phyloP scores from a whole-genome alignment of 2,329 filamentous ascomycete species.

The Capronia americana region DNA sequence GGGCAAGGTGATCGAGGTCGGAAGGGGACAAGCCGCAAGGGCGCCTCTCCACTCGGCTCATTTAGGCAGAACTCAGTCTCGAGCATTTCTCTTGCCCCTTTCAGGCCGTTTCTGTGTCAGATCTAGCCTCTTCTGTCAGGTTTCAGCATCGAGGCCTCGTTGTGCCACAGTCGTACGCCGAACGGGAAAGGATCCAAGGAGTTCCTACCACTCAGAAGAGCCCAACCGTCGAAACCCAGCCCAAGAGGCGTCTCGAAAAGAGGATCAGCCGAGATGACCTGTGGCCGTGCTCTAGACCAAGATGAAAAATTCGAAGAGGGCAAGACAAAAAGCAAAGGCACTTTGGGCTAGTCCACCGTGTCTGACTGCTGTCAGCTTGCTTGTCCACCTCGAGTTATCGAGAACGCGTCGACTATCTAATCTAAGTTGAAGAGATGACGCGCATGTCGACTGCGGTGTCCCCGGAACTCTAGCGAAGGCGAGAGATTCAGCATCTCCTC shows the following conservation, averaged over 20 bases:
- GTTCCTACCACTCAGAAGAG: constrained; percentile 1
- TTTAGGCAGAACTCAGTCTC: constrained; percentile 13
- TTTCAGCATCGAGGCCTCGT: constrained; percentile 31
- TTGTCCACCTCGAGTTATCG: neutral
- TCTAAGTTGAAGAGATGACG: neutral
- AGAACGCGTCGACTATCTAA: neutral
- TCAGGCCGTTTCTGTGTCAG: constrained; percentile 23
- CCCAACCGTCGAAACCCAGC: constrained; percentile 8
- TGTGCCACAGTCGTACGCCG: constrained; percentile 30
- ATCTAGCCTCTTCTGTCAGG: constrained; percentile 27
- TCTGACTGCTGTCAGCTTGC: constrained; percentile 1
- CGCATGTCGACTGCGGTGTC: neutral
- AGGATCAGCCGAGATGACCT: constrained; percentile 26
- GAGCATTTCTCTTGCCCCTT: constrained; percentile 18
- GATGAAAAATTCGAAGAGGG: neutral
- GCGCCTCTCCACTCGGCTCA: constrained; percentile 6
- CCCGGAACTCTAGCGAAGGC: neutral
- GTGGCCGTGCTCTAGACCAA: constrained; percentile 6
- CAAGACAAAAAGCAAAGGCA: neutral
- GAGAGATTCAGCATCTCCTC: neutral
- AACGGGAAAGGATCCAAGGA: constrained; percentile 18
- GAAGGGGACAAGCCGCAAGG: constrained; percentile 3
- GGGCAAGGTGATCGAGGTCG: constrained; percentile 8
- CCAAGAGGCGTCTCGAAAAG: constrained; percentile 17
- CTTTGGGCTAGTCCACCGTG: neutral